Conservation (phyloP, 176 grass and related monocot species). For the Puccinellia tenuiflora region DNA sequence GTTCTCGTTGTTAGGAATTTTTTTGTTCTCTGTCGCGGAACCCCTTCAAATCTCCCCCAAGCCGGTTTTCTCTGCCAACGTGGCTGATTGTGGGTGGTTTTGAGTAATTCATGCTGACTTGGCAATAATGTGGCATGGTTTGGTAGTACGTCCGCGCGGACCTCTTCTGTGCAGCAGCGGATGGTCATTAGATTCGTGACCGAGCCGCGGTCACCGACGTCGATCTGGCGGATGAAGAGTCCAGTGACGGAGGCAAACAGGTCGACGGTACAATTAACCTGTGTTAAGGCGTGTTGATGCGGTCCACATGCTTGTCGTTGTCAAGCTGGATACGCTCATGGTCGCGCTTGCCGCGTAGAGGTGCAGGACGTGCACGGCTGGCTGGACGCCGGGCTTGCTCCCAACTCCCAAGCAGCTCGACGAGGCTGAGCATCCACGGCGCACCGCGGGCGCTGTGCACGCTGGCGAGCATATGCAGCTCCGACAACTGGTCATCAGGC, state of each 20-base stretch:
- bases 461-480: constrained; percentile 35
- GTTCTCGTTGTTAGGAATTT: no score
- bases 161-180: constrained; percentile 9
- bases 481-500: background rate
- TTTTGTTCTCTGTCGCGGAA: no score
- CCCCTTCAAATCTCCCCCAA: no score
- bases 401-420: constrained; percentile 27
- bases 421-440: constrained; percentile 31
- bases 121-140: no score
- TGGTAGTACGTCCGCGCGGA: constrained; percentile 16
- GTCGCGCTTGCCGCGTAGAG: constrained; percentile 1
- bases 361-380: no score
- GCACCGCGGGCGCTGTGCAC: constrained; percentile 20
- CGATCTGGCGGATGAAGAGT: constrained; percentile 23
- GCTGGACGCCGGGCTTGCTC: no score
- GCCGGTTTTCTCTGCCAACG: no score
- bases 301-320: constrained; percentile 2
- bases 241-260: constrained; percentile 27
- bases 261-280: constrained; percentile 30
- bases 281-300: constrained; percentile 3
- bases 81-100: no score
- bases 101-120: no score
- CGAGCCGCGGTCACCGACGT: constrained; percentile 21
- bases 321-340: constrained; percentile 11
- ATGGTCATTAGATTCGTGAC: constrained; percentile 23